phyloP scores from a whole-genome alignment of 176 grass and related monocot genomes.

The Stipa capillata region DNA sequence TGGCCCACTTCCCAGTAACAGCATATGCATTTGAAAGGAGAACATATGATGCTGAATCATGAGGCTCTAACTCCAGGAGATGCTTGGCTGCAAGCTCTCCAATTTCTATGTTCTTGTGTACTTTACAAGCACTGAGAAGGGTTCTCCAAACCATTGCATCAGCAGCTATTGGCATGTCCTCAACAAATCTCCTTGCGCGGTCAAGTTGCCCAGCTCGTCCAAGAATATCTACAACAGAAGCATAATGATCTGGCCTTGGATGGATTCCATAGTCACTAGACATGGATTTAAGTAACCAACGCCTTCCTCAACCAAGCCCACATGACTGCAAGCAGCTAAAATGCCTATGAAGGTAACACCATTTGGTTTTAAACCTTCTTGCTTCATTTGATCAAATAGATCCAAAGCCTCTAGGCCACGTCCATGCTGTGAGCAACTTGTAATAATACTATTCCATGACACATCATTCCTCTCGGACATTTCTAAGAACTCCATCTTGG shows the following conservation, averaged over 20 bases:
- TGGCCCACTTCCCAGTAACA: slow-evolving; percentile 50
- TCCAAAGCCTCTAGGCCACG: slow-evolving; percentile 49
- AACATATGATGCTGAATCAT: slow-evolving; percentile 51
- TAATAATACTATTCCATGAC: slow-evolving; percentile 52
- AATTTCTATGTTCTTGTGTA: slow-evolving; percentile 60
- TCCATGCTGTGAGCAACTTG: slow-evolving; percentile 66
- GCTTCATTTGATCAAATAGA: slow-evolving; percentile 60
- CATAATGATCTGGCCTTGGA: slow-evolving; percentile 61
- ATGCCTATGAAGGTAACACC: slow-evolving; percentile 66
- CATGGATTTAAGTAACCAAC: slow-evolving; percentile 62
- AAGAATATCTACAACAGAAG: slow-evolving; percentile 74
- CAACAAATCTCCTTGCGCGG: slow-evolving; percentile 52
- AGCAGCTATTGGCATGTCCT: slow-evolving; percentile 55
- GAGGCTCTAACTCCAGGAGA: slow-evolving; percentile 60
- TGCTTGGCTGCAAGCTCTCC: slow-evolving; percentile 58
- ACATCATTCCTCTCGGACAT: slow-evolving; percentile 40
- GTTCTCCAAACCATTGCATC: slow-evolving; percentile 78
- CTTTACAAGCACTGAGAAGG: slow-evolving; percentile 46
- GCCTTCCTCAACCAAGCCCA: slow-evolving; percentile 64
- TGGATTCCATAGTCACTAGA: slow-evolving; percentile 24
- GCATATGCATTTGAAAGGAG: slow-evolving; percentile 76
- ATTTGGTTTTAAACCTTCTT: slow-evolving; percentile 54
- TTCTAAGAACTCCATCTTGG: slow-evolving; percentile 46
- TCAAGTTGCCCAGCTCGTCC: slow-evolving; percentile 59
- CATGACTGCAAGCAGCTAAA: slow-evolving; percentile 73